Evolutionary conservation across 2,329 filamentous ascomycete species (phyloP), one percentile per base, ranked within the genome.

Genomic region (Aureobasidium sp.): DNA sequence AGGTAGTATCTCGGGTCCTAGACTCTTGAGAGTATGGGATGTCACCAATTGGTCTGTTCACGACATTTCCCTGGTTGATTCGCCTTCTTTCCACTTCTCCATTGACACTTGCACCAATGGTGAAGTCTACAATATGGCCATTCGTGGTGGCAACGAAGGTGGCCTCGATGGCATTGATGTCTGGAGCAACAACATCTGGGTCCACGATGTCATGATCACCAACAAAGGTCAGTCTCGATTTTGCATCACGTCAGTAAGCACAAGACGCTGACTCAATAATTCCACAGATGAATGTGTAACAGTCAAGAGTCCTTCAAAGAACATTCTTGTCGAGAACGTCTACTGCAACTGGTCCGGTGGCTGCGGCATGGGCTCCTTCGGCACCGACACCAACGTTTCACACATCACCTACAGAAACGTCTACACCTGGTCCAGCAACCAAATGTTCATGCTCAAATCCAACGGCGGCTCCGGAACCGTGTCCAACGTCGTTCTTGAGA

Each of bases 261-360:
- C 50, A 24, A 24, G 5, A 34, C 15, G 5, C 20, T 39, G 12
- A 52, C 10, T 10, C 2, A 13, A n/a, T 17, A 17, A 17, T n/a
- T 2, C 5, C 6, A 15, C 50, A 55, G 82, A 85, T 67, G 83
- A 85, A 68, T 84, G 82, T 68, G 81, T 84, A 0, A 84, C 81
- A 2, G 79, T 84, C 64, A 84, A 82, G 9, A 78, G 74, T 50
- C 79, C 80, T 1, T 74, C 81, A 3, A 74, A 77, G 59, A 78
- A 84, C 69, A 78, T 85, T 41, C 74, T 84, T n/a, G 71, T 85
- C 41, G 83, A 86, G 67, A 81, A 80, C 65, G 77, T 86, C 63
- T 83, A 83, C 73, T 86, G 84, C 74, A 86, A 86, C 74, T 82
- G 79, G 79, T 81, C 77, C n/a, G 83, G 82, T 17, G 82, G 70